Percentiles rank a stretch among this genome's conserved stretches.
These are phyloP conservation scores for Fraxinus greggii DNA, from an alignment of 305 asterid genomes.

Conservation along the genomic window DNA sequence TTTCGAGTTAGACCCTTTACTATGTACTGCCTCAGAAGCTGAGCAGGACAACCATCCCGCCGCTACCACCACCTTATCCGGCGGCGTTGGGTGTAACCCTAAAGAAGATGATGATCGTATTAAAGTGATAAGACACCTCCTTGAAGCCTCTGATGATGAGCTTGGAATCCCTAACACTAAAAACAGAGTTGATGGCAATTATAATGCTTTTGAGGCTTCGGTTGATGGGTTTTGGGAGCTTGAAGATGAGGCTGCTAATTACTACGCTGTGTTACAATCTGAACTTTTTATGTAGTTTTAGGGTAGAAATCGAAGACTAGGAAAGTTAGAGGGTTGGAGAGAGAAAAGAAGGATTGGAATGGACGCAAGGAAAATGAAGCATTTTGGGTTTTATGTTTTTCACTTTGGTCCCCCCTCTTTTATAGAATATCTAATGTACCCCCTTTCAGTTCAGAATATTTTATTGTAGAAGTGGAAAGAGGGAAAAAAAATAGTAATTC, in stretches of 20 bases:
- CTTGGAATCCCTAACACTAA: conserved; percentile 62
- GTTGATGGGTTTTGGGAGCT: conserved; percentile 67
- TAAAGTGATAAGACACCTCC: conserved; percentile 64
- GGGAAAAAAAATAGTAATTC: not conserved
- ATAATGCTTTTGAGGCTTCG: conserved; percentile 26
- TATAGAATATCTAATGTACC: not conserved
- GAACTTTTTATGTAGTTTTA: conserved; percentile 49
- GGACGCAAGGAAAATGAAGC: not conserved
- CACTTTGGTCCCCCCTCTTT: not conserved
- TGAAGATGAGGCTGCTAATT: conserved; percentile 69
- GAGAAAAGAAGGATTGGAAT: not conserved
- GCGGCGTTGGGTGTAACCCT: conserved; percentile 1
- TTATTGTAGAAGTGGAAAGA: conserved; percentile 14
- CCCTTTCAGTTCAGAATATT: conserved; percentile 30
- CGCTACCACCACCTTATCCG: not conserved
- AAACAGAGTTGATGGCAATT: conserved; percentile 24
- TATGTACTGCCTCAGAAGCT: conserved; percentile 16
- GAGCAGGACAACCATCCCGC: conserved; percentile 1
- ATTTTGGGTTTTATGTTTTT: not conserved
- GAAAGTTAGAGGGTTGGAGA: not conserved
- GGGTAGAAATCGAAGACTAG: not conserved
- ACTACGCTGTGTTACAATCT: conserved; percentile 52
- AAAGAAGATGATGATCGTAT: conserved; percentile 34
- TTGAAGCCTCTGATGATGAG: conserved; percentile 87
- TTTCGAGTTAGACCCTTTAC: conserved; percentile 6